Evolutionary conservation across 495 filamentous ascomycete genomes (phyloP), one percentile per base, ranked within the genome.

Genomic region (Aspergillus incahuasiensis): DNA sequence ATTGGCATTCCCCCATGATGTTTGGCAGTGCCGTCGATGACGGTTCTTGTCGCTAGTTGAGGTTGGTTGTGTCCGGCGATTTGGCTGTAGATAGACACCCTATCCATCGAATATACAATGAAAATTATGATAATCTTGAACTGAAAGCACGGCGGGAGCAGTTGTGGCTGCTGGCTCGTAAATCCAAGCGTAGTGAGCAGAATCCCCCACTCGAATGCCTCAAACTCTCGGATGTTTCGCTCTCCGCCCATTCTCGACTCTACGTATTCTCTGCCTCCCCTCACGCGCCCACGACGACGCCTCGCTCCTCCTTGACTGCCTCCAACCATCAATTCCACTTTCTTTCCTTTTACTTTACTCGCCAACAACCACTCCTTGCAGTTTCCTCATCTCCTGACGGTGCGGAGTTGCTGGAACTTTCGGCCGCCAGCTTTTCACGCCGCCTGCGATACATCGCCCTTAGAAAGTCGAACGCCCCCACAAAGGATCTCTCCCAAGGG

Each of bases 51-150:
- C 25, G n/a, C 46, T 24, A 40, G 47, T 35, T 50, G 54, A 43
- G 47, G 25, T 50, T 65, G 62, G 60, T 54, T 58, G 60, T 66
- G 62, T 46, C 54, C 54, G 24, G 44, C 49, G 52, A 64, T 54
- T 65, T 61, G 64, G 64, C 62, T 68, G 71, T 75, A 75, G 73
- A 75, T 75, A 73, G 69, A 74, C 62, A 61, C 54, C 49, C 46
- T 62, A 65, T 62, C 59, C 63, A 60, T 64, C 67, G 58, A 73
- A 74, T 74, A 73, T 70, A 74, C 61, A 68, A 59, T 61, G 54
- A 53, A 59, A 58, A 59, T 59, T 8, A 25, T 9, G 46, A n/a
- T 48, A 48, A 11, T 45, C 42, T 45, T 20, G 8, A 45, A 25
- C 11, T 40, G 38, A 40, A 18, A 16, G 38, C 18, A 1, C 38